Base-by-base conservation (phyloP, 805 yeast genomes). In the Metschnikowia similis region DNA sequence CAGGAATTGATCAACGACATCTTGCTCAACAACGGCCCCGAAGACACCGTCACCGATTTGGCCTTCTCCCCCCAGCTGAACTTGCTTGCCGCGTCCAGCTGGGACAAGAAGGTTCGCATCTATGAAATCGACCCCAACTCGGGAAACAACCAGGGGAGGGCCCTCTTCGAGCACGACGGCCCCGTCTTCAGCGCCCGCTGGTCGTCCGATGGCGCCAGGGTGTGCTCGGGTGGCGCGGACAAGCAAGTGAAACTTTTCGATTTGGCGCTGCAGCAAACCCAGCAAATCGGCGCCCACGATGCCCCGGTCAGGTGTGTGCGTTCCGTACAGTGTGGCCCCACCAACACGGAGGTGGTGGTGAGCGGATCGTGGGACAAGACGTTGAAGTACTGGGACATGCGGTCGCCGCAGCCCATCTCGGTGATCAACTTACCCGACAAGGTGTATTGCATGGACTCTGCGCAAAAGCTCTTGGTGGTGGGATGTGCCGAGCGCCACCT, bases 351-450 rank as follows among this genome's bases (percentile, higher is more conserved):
- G 38, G 88, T 88, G 56, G 82, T 92, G 28, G 97, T 90, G 3
- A 82, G 91, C 40, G 97, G 96, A 7, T 89, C 97, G 6, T 94
- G 97, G 97, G 99, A 94, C 69, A 90, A 89, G 70, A 89, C 97
- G 1, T 70, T 94, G 55, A 84, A 82, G 65, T 94, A 94, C 69
- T 92, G 99, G 99, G 98, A 94, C 69, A 76, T 87, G 71, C 83
- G 97, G 63, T 83, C 84, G 56, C 87, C 85, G 41, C 84, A 81
- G 59, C 94, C 98, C 14, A 79, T 92, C 17, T 80, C 90, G 16
- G 87, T 96, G 3, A 71, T 94, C 37, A 80, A 80, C 60, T 72
- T 94, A 65, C 96, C 98, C 0, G 98, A 94, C 57, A 75, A 96
- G 47, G 96, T 89, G 0, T 92, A 90, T 70, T 74, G 90, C 10